Conservation (phyloP, 331 rosid genomes). For the Pyrus hybrid region DNA sequence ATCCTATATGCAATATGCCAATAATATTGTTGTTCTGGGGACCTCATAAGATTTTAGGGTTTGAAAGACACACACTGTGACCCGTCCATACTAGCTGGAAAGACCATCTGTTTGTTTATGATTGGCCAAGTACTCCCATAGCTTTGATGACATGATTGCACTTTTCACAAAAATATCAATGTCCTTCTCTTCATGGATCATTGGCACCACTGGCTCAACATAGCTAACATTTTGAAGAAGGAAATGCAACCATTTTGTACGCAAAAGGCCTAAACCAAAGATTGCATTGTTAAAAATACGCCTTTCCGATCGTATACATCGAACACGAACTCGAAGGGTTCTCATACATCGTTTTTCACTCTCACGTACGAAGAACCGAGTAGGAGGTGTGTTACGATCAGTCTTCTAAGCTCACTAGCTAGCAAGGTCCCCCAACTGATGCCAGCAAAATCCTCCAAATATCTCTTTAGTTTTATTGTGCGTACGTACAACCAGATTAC, state of each 20-base stretch:
- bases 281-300: background rate
- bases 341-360: background rate
- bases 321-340: background rate
- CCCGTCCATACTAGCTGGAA: background rate
- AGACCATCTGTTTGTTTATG: background rate
- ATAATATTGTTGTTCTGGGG: background rate
- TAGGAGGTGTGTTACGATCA: background rate
- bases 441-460: too few species aligned
- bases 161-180: background rate
- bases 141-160: background rate
- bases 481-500: background rate
- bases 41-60: background rate
- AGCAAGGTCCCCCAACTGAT: background rate
- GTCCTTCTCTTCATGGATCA: background rate
- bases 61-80: background rate
- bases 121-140: background rate
- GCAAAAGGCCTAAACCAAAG: background rate
- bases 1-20: too few species aligned
- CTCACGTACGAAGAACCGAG: background rate
- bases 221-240: background rate
- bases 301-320: background rate
- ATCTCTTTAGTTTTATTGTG: too few species aligned
- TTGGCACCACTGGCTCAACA: background rate
- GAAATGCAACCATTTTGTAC: background rate
- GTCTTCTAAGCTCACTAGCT: background rate